These are phyloP conservation scores for Trichopus zeylanicus DNA, from an alignment of 116 monocot species.

Conservation along the genomic window DNA sequence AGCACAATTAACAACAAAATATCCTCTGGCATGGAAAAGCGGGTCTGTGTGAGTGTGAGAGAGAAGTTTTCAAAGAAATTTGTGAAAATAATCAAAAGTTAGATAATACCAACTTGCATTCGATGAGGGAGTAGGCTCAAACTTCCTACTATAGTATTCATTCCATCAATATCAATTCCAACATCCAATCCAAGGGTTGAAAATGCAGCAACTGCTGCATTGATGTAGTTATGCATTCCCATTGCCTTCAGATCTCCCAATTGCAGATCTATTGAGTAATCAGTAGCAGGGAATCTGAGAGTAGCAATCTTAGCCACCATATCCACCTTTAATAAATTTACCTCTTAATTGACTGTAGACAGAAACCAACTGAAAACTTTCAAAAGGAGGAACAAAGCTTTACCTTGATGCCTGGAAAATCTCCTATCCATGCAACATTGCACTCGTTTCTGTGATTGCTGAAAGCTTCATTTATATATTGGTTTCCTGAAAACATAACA, in stretches of 20 bases:
- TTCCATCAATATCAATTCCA: conserved; percentile 16
- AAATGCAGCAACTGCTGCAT: conserved; percentile 37
- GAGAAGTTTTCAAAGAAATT: too few relatives aligned
- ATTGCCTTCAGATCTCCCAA: conserved; percentile 29
- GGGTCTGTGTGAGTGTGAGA: too few relatives aligned
- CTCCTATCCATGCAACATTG: conserved; percentile 29
- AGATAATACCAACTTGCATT: conserved; percentile 43
- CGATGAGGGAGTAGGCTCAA: conserved; percentile 34
- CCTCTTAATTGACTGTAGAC: not conserved
- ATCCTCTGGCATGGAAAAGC: too few relatives aligned
- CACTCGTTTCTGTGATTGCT: conserved; percentile 15
- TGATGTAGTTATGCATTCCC: conserved; percentile 30
- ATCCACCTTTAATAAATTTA: conserved; percentile 15
- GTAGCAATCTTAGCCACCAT: conserved; percentile 22
- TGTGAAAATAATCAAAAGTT: too few relatives aligned
- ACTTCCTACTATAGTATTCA: conserved; percentile 13
- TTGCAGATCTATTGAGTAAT: conserved; percentile 5
- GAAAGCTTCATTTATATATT: conserved; percentile 30
- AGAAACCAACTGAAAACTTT: not conserved
- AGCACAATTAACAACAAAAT: too few relatives aligned
- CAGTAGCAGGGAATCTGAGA: conserved; percentile 7
- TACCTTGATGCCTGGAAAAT: conserved; percentile 45
- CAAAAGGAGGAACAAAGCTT: not conserved
- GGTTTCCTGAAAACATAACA: conserved; percentile 24
- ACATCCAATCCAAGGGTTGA: conserved; percentile 33